A percentile compares a stretch with the other conserved stretches of the same genome.
Evolutionary conservation across 257 asterid species (phyloP).

Genomic region (Dorcoceras hygrometricum): DNA sequence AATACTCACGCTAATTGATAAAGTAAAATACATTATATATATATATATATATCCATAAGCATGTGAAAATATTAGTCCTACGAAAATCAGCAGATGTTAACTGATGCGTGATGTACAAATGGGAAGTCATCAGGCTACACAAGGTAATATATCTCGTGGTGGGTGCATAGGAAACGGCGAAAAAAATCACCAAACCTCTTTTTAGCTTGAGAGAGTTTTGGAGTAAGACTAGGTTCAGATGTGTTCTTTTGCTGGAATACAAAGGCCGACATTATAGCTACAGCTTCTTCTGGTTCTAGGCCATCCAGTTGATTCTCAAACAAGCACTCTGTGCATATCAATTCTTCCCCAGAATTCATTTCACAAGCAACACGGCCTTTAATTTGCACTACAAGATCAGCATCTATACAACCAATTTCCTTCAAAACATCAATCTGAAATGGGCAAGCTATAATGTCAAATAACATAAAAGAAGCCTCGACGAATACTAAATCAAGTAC

Average conservation of each 20-base stretch:
- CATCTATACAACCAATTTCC: conserved; percentile 85
- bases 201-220: conserved; percentile 75
- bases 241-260: conserved; percentile 93
- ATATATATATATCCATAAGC: background rate
- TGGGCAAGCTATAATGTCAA: conserved; percentile 29
- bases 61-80: background rate
- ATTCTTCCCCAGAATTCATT: conserved; percentile 99
- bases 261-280: conserved; percentile 96
- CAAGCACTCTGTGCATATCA: conserved; percentile 93
- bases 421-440: conserved; percentile 92
- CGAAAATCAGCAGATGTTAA: background rate
- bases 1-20: background rate
- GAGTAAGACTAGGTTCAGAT: conserved; percentile 86
- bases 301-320: conserved; percentile 94
- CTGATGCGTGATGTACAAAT: background rate
- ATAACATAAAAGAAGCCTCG: conserved; percentile 17
- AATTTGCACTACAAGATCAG: conserved; percentile 91
- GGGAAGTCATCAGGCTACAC: conserved; percentile 6
- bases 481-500: conserved; percentile 9
- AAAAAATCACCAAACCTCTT: conserved; percentile 46
- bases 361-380: conserved; percentile 99
- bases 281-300: conserved; percentile 98
- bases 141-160: background rate
- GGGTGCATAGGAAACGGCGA: conserved; percentile 19
- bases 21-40: background rate